These are phyloP conservation scores for Naganishia antarctica DNA, from an alignment of 768 basidiomycete species.

Conservation along the genomic window DNA sequence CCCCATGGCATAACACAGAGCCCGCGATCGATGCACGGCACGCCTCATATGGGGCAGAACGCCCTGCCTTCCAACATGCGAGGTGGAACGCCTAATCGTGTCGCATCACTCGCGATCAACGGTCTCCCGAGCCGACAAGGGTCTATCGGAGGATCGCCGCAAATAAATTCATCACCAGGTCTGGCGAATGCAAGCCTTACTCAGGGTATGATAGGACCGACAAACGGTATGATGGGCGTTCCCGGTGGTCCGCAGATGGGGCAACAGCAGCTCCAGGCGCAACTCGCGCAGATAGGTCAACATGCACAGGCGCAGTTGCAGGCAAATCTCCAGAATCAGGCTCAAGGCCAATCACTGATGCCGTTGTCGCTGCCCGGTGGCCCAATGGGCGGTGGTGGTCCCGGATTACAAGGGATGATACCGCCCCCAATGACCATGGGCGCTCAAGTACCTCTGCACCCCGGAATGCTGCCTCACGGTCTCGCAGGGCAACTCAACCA, in stretches of 20 bases:
- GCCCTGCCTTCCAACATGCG: slow-evolving; percentile 10
- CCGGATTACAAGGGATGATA: slow-evolving; percentile 11
- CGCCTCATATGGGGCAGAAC: slow-evolving; percentile 20
- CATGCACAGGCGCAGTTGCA: slow-evolving; percentile 22
- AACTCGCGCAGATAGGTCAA: slow-evolving; percentile 22
- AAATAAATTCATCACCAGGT: slow-evolving; percentile 7
- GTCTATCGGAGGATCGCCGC: slow-evolving; percentile 14
- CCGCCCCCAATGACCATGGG: slow-evolving; percentile 8
- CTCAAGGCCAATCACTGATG: background rate
- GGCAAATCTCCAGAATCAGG: slow-evolving; percentile 22
- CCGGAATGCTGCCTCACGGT: slow-evolving; percentile 1
- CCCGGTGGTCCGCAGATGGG: slow-evolving; percentile 1
- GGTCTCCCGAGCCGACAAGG: slow-evolving; percentile 15
- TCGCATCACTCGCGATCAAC: slow-evolving; percentile 14
- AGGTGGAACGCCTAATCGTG: slow-evolving; percentile 8
- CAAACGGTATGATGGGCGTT: slow-evolving; percentile 5
- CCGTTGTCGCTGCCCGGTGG: slow-evolving; percentile 7
- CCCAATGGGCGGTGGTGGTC: background rate
- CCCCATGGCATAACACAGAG: slow-evolving; percentile 14
- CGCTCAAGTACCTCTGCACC: background rate
- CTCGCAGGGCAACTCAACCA: slow-evolving; percentile 5
- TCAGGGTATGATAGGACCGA: background rate
- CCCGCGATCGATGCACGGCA: slow-evolving; percentile 19
- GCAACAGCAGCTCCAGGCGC: slow-evolving; percentile 20
- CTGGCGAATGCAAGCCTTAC: slow-evolving; percentile 3